A percentile compares a stretch with the other conserved stretches of the same genome.
Evolutionary conservation across 108 stramenopile genomes (phyloP).

Genomic region (Seminavis robusta): DNA sequence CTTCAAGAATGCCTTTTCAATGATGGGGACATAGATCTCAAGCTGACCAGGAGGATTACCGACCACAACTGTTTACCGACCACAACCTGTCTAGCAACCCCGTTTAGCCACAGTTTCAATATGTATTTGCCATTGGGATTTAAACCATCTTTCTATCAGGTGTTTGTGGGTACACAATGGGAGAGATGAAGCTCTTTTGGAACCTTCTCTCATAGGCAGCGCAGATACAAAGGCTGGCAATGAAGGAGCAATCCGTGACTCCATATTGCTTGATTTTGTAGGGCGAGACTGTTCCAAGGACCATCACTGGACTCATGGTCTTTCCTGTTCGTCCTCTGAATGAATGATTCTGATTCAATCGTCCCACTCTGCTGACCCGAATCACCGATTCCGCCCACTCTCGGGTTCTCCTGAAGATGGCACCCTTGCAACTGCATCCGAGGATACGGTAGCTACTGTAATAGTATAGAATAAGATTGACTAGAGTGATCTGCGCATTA

Average conservation of each 20-base stretch:
- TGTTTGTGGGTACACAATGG: constrained; percentile 82
- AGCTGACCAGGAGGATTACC: constrained; percentile 18
- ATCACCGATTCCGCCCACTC: too few species aligned
- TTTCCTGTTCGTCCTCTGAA: too few species aligned
- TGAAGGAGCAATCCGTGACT: constrained; percentile 92
- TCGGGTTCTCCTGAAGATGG: too few species aligned
- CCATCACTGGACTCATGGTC: too few species aligned
- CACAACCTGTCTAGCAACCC: constrained; percentile 78
- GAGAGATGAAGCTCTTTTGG: constrained; percentile 54
- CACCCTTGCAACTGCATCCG: too few species aligned
- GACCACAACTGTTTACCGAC: constrained; percentile 88
- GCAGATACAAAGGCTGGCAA: constrained; percentile 85
- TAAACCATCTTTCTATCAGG: constrained; percentile 19
- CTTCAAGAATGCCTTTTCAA: constrained; percentile 97
- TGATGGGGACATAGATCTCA: constrained; percentile 89
- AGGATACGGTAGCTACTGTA: too few species aligned
- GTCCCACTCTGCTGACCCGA: too few species aligned
- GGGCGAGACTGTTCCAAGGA: too few species aligned
- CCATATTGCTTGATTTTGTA: constrained; percentile 83
- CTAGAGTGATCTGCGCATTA: too few species aligned
- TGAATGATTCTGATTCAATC: too few species aligned
- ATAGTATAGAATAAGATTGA: too few species aligned
- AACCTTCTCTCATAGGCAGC: constrained; percentile 79
- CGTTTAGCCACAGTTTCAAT: constrained; percentile 92
- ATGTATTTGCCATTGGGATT: constrained; percentile 90